Evolutionary conservation across 179 eudicot genomes (phyloP).

Genomic region (Vitellaria paradoxa): DNA sequence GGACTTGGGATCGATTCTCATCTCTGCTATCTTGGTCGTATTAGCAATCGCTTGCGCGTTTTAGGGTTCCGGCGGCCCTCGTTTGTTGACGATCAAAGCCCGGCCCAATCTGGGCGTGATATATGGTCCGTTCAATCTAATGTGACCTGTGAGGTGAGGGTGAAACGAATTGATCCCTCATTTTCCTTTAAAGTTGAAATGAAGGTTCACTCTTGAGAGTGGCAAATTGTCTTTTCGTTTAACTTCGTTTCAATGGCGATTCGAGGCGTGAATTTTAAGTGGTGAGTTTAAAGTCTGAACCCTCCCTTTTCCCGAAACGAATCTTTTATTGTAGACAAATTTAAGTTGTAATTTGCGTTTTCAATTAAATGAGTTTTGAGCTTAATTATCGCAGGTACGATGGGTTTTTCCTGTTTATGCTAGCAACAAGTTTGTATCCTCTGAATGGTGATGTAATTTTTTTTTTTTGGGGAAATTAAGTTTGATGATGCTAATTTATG

Average conservation of each 20-base stretch:
- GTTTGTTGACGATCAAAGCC: too few species aligned
- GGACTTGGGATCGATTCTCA: too few species aligned
- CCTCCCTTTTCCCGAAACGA: too few species aligned
- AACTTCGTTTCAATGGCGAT: conserved; percentile 52
- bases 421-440: conserved; percentile 96
- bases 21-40: too few species aligned
- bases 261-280: conserved; percentile 67
- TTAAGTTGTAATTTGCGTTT: background rate
- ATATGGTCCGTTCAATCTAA: too few species aligned
- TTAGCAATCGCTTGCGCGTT: too few species aligned
- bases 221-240: background rate
- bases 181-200: background rate
- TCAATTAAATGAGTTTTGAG: background rate
- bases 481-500: too few species aligned
- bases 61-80: too few species aligned
- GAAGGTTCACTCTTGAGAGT: background rate
- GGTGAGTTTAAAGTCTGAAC: conserved; percentile 27
- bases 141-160: too few species aligned
- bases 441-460: background rate
- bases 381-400: conserved; percentile 66
- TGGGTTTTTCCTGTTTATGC: conserved; percentile 97
- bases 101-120: too few species aligned
- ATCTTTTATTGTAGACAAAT: too few species aligned
- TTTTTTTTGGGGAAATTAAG: background rate
- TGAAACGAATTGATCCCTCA: too few species aligned